Evolutionary conservation across 371 early-diverging fungal genomes (phyloP).

Genomic region (Parasitella parasitica): DNA sequence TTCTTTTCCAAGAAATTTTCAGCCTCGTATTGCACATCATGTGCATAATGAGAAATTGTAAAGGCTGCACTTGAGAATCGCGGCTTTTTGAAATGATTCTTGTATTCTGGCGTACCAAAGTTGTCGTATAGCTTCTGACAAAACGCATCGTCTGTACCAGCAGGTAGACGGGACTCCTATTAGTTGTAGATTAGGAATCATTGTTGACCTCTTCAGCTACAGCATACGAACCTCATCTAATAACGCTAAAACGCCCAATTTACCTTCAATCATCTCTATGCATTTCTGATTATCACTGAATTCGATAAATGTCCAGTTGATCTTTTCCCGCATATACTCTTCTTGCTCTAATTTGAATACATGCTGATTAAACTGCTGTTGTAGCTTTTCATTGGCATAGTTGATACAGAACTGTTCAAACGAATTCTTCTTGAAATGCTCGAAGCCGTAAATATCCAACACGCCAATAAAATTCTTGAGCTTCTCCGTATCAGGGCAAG

Average conservation of each 20-base stretch:
- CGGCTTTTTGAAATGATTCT: slow-evolving; percentile 86
- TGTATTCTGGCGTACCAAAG: slow-evolving; percentile 66
- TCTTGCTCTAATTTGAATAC: slow-evolving; percentile 92
- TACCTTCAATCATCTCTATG: slow-evolving; percentile 97
- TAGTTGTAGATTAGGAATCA: background rate
- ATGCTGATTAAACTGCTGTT: slow-evolving; percentile 85
- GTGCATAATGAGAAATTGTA: slow-evolving; percentile 89
- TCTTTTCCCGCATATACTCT: slow-evolving; percentile 91
- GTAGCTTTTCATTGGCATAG: slow-evolving; percentile 96
- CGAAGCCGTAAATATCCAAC: slow-evolving; percentile 96
- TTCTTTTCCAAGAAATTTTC: slow-evolving; percentile 98
- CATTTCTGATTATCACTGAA: slow-evolving; percentile 99
- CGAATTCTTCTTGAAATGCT: slow-evolving; percentile 96
- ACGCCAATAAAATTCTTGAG: slow-evolving; percentile 87
- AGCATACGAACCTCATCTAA: slow-evolving; percentile 82
- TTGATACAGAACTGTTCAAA: slow-evolving; percentile 99
- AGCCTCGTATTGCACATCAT: slow-evolving; percentile 85
- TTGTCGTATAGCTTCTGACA: slow-evolving; percentile 85
- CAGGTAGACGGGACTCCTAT: slow-evolving; percentile 85
- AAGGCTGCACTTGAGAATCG: slow-evolving; percentile 84
- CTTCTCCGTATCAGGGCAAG: slow-evolving; percentile 44
- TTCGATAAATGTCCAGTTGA: slow-evolving; percentile 90
- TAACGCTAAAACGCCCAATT: slow-evolving; percentile 90
- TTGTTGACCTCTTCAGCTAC: background rate
- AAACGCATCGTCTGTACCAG: slow-evolving; percentile 81